phyloP scores from a whole-genome alignment of 169 alveolate genomes.

The Plasmodium yoelii region DNA sequence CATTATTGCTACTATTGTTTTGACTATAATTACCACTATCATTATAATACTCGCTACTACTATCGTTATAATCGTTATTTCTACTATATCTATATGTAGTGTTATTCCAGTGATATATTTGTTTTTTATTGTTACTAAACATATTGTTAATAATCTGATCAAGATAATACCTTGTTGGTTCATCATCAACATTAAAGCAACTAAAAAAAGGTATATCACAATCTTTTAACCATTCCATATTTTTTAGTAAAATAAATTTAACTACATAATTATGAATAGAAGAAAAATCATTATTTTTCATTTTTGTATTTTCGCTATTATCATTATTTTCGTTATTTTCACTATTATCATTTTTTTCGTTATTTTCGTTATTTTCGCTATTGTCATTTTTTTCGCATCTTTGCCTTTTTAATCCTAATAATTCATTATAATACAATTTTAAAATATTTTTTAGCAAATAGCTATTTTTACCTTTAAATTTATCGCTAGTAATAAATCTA shows the following conservation, averaged over 20 bases:
- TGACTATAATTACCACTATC: not conserved
- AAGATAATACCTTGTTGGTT: conserved; percentile 31
- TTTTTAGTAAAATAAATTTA: conserved; percentile 17
- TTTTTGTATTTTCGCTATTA: conserved; percentile 1
- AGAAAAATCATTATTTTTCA: not conserved
- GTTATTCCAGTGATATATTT: conserved; percentile 15
- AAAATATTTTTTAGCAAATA: conserved; percentile 49
- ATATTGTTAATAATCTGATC: conserved; percentile 45
- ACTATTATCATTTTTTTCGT: not conserved
- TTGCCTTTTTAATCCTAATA: conserved; percentile 34
- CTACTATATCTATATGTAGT: conserved; percentile 3
- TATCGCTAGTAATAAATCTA: conserved; percentile 46
- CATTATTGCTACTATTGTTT: not conserved
- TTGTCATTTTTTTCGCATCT: not conserved
- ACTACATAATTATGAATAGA: conserved; percentile 26
- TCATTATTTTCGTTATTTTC: not conserved
- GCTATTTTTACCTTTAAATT: conserved; percentile 64
- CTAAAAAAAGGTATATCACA: not conserved
- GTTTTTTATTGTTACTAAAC: conserved; percentile 40
- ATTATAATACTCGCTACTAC: conserved; percentile 13
- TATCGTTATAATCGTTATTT: conserved; percentile 24
- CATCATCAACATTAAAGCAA: conserved; percentile 61
- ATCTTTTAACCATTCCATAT: conserved; percentile 53
- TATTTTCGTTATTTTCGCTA: not conserved
- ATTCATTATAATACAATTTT: conserved; percentile 40